These are phyloP conservation scores for Neoboletus brunneissimus DNA, from an alignment of 768 basidiomycete species.

Conservation along the genomic window DNA sequence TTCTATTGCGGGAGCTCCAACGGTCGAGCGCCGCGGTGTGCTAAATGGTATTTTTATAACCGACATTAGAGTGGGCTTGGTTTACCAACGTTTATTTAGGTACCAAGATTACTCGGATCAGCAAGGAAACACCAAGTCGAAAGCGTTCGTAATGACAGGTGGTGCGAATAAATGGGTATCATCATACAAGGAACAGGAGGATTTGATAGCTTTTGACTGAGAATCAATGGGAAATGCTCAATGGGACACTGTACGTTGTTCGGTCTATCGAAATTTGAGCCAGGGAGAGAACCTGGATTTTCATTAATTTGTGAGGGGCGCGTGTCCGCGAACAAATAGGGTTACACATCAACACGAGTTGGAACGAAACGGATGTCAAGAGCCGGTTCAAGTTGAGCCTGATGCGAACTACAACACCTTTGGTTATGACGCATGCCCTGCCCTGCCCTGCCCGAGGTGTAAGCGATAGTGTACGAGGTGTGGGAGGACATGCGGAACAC, in stretches of 20 bases:
- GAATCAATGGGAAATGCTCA: neutral
- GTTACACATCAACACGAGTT: neutral
- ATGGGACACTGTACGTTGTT: neutral
- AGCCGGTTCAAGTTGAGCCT: no score
- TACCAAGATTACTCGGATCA: conserved; percentile 48
- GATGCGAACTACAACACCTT: no score
- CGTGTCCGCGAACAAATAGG: neutral
- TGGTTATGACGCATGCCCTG: no score
- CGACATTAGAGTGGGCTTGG: neutral
- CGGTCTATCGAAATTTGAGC: neutral
- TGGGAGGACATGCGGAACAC: no score
- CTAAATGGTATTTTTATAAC: conserved; percentile 43
- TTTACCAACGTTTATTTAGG: conserved; percentile 29
- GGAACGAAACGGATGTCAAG: neutral
- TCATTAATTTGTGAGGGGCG: neutral
- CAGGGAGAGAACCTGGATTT: neutral
- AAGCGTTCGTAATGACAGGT: conserved; percentile 42
- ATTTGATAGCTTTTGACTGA: conserved; percentile 23
- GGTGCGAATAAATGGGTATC: conserved; percentile 42
- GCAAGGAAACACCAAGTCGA: conserved; percentile 32
- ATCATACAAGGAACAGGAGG: conserved; percentile 29
- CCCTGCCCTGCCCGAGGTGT: no score
- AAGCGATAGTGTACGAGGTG: no score
- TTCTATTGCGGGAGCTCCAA: conserved; percentile 55
- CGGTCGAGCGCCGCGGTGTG: conserved; percentile 53